Conservation (phyloP, 768 basidiomycete genomes). For the Trametes gibbosa region DNA sequence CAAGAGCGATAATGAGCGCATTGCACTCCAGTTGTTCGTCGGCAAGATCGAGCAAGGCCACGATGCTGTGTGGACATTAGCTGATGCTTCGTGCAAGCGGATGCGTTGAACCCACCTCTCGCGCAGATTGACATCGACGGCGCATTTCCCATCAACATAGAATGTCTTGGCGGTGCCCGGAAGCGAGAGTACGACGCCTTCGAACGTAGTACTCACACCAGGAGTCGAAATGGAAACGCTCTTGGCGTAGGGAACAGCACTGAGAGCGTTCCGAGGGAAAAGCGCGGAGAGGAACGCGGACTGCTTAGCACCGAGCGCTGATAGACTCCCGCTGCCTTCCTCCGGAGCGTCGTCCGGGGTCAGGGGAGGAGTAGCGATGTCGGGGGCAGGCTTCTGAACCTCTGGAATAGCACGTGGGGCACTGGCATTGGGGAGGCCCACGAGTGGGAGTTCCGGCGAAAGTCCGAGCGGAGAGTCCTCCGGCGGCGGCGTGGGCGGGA, state of each 20-base stretch:
- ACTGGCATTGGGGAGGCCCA: conserved; percentile 12
- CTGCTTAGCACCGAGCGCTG: conserved; percentile 44
- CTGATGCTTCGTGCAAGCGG: neutral
- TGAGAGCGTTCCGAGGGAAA: conserved; percentile 71
- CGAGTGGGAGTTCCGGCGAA: conserved; percentile 18
- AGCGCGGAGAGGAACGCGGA: conserved; percentile 68
- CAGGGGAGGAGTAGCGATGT: conserved; percentile 69
- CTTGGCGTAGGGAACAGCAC: conserved; percentile 68
- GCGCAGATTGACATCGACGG: conserved; percentile 72
- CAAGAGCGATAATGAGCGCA: conserved; percentile 76
- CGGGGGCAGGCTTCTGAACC: conserved; percentile 25
- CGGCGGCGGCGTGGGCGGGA: conserved; percentile 33
- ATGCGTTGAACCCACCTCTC: conserved; percentile 61
- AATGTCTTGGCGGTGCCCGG: conserved; percentile 72
- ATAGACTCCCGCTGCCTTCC: conserved; percentile 40
- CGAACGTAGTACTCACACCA: conserved; percentile 65
- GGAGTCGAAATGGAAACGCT: conserved; percentile 72
- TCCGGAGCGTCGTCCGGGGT: conserved; percentile 69
- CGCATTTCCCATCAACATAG: conserved; percentile 83
- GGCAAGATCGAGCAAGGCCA: conserved; percentile 83
- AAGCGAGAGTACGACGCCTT: conserved; percentile 74
- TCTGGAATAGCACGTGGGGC: conserved; percentile 29
- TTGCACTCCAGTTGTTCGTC: conserved; percentile 80
- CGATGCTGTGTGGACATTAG: conserved; percentile 52
- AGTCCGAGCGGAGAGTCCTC: conserved; percentile 14